A percentile compares a stretch with the other conserved stretches of the same genome.
phyloP scores from a whole-genome alignment of 2,329 filamentous ascomycete genomes.

The Penicillium hordei region DNA sequence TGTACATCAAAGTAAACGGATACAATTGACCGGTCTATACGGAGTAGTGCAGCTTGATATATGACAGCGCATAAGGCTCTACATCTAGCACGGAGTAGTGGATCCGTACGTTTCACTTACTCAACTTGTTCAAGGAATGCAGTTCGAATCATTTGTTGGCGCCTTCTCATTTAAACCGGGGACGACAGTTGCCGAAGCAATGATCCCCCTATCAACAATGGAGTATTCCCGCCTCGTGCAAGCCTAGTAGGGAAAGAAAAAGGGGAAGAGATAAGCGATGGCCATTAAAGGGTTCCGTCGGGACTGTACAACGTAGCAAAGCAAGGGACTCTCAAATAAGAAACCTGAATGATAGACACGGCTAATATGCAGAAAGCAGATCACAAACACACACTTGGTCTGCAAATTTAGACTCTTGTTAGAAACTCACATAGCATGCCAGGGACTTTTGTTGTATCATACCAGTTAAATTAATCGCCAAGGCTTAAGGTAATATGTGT shows the following conservation, averaged over 20 bases:
- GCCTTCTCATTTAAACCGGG: slow-evolving; percentile 1
- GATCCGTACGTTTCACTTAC: background rate
- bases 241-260: slow-evolving; percentile 3
- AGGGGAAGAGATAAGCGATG: slow-evolving; percentile 8
- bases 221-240: slow-evolving; percentile 13
- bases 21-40: background rate
- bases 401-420: background rate
- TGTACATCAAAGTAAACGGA: background rate
- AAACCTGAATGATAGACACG: slow-evolving; percentile 19
- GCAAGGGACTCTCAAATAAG: slow-evolving; percentile 20
- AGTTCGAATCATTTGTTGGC: background rate
- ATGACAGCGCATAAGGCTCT: background rate
- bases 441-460: slow-evolving; percentile 11
- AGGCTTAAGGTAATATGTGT: background rate
- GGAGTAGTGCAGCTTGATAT: background rate
- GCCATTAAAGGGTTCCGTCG: slow-evolving; percentile 1
- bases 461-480: background rate
- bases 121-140: slow-evolving; percentile 4
- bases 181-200: slow-evolving; percentile 11
- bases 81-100: background rate
- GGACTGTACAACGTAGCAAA: slow-evolving; percentile 17
- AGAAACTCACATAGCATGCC: slow-evolving; percentile 15
- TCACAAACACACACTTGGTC: slow-evolving; percentile 17
- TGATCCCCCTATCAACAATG: slow-evolving; percentile 9
- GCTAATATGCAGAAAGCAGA: slow-evolving; percentile 16